A percentile compares a stretch with the other conserved stretches of the same genome.
Conservation (phyloP, 1,284 basidiomycete species). For the Coniferiporia sulphurascens region DNA sequence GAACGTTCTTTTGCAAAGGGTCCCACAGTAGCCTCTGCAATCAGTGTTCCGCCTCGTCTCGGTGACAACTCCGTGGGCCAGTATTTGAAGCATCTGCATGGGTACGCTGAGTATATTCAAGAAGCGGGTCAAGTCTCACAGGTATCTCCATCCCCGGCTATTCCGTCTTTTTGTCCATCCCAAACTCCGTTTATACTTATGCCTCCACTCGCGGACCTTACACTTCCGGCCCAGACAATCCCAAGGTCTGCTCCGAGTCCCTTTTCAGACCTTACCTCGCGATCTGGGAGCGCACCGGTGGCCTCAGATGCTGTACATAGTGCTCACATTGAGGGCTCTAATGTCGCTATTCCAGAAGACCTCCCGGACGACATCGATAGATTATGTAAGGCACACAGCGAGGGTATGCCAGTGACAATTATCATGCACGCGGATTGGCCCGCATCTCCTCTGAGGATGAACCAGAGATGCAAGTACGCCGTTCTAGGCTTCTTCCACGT, state of each 20-base stretch:
- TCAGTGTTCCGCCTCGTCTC: background rate
- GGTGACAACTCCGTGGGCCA: background rate
- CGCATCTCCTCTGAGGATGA: background rate
- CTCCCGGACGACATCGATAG: slow-evolving; percentile 1
- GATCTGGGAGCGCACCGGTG: too few species aligned
- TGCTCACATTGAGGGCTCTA: too few species aligned
- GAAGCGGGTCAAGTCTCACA: background rate
- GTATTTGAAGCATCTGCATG: background rate
- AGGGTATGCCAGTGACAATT: slow-evolving; percentile 1
- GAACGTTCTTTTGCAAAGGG: too few species aligned
- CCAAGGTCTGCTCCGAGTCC: too few species aligned
- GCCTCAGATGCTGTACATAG: too few species aligned
- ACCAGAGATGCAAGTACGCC: background rate
- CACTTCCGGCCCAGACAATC: too few species aligned
- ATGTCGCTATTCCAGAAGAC: background rate
- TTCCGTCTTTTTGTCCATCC: too few species aligned
- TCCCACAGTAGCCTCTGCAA: too few species aligned
- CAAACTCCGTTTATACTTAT: too few species aligned
- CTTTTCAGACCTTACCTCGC: too few species aligned
- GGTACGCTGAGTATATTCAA: background rate
- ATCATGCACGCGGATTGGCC: slow-evolving; percentile 2
- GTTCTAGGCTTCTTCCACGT: slow-evolving; percentile 12
- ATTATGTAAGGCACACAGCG: background rate
- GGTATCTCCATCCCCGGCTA: background rate
- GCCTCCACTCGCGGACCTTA: too few species aligned